These are phyloP conservation scores for Apiotrichum laibachii DNA, from an alignment of 1,284 basidiomycete genomes.

Conservation along the genomic window DNA sequence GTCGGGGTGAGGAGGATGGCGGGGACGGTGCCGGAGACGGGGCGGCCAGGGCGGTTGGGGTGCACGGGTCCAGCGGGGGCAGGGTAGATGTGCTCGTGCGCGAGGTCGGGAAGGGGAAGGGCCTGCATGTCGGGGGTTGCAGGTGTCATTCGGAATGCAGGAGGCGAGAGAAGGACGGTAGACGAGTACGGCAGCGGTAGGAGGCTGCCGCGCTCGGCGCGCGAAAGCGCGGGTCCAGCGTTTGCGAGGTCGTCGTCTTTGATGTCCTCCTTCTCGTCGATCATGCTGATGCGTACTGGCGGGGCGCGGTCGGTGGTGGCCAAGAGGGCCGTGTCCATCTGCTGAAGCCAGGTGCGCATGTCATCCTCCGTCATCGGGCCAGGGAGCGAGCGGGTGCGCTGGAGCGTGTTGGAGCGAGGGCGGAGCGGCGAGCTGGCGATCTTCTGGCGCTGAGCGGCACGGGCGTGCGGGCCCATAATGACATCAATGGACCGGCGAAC, in stretches of 20 bases:
- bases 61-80: neutral
- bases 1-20: conserved; percentile 17
- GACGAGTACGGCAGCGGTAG: conserved; percentile 9
- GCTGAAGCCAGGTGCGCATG: conserved; percentile 32
- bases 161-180: conserved; percentile 8
- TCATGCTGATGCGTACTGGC: neutral
- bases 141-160: neutral
- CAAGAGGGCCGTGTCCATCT: conserved; percentile 23
- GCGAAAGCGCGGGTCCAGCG: neutral
- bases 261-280: conserved; percentile 1
- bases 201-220: conserved; percentile 4
- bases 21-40: conserved; percentile 6
- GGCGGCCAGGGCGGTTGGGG: neutral
- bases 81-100: conserved; percentile 12
- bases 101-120: conserved; percentile 9
- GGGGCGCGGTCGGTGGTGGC: neutral
- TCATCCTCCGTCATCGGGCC: conserved; percentile 37
- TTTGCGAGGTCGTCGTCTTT: neutral
- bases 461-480: conserved; percentile 16
- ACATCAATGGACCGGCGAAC: conserved; percentile 12
- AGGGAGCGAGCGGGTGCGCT: conserved; percentile 34
- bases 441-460: conserved; percentile 9
- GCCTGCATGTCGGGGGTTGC: neutral
- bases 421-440: neutral
- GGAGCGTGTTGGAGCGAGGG: conserved; percentile 12